Percentiles rank a stretch among this genome's conserved stretches.
These are phyloP conservation scores for Pyrrhoderma lamaoense DNA, from an alignment of 1,284 basidiomycete genomes.

Conservation along the genomic window DNA sequence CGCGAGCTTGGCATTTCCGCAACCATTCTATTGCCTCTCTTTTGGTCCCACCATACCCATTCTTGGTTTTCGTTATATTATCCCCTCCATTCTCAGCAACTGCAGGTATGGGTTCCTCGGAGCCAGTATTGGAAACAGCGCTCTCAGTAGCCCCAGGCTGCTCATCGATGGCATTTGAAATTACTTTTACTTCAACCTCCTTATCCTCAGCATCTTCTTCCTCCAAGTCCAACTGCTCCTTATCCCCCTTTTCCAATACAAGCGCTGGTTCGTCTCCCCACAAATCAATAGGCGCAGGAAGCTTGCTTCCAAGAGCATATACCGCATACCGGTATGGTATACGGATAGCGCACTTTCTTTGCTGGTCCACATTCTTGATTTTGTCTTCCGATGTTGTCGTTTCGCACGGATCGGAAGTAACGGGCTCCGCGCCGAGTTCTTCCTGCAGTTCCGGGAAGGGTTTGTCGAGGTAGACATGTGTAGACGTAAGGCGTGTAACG, in stretches of 20 bases:
- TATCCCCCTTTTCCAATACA: neutral
- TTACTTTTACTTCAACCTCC: no score
- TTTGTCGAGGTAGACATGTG: slow-evolving; percentile 40
- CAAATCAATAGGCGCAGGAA: slow-evolving; percentile 50
- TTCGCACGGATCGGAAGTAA: no score
- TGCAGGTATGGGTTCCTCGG: neutral
- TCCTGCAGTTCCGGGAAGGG: slow-evolving; percentile 33
- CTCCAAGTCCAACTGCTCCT: neutral
- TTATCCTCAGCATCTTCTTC: slow-evolving; percentile 10
- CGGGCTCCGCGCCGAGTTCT: no score
- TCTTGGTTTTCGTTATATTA: neutral
- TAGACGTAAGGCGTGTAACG: slow-evolving; percentile 37
- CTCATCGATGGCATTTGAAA: neutral
- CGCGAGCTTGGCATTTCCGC: slow-evolving; percentile 35
- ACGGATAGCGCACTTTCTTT: no score
- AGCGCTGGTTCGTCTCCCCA: slow-evolving; percentile 29
- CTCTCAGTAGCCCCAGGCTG: no score
- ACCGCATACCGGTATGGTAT: slow-evolving; percentile 47
- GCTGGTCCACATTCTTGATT: no score
- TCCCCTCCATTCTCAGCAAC: neutral
- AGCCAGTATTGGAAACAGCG: no score
- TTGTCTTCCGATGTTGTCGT: no score
- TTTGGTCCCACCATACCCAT: slow-evolving; percentile 38
- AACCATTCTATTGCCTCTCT: slow-evolving; percentile 42
- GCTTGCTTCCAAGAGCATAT: slow-evolving; percentile 51